Percentiles rank a stretch among this genome's conserved stretches.
Evolutionary conservation across 2,329 filamentous ascomycete species (phyloP).

Genomic region (Calonectria ilicicola): DNA sequence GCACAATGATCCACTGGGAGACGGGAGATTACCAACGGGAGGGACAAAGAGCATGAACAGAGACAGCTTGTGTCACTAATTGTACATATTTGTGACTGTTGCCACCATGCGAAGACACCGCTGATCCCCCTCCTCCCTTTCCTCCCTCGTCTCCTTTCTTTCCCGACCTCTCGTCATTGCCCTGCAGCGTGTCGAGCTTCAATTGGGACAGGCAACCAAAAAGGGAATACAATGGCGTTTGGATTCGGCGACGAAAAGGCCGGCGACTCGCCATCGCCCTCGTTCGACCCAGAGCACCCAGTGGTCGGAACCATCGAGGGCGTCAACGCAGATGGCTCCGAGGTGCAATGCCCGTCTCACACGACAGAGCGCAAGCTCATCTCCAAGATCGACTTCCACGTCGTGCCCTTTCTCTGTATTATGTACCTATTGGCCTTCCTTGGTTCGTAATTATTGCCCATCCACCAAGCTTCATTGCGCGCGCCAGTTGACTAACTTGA

Average conservation of each 20-base stretch:
- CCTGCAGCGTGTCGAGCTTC: neutral
- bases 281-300: conserved; percentile 37
- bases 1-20: conserved; percentile 17
- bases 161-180: neutral
- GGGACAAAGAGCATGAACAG: neutral
- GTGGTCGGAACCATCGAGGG: conserved; percentile 16
- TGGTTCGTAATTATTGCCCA: conserved; percentile 48
- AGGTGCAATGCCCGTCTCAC: conserved; percentile 59
- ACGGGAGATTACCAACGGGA: conserved; percentile 19
- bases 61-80: conserved; percentile 12
- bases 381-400: conserved; percentile 76
- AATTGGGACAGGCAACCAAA: conserved; percentile 5
- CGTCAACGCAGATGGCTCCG: conserved; percentile 35
- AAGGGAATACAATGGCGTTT: conserved; percentile 29
- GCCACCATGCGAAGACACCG: neutral
- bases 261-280: conserved; percentile 33
- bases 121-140: conserved; percentile 1
- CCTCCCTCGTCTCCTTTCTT: neutral
- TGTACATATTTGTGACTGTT: conserved; percentile 7
- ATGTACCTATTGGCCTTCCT: conserved; percentile 79
- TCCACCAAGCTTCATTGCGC: neutral
- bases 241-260: conserved; percentile 30
- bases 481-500: conserved; percentile 4
- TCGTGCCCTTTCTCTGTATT: conserved; percentile 79
- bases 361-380: conserved; percentile 75